These are phyloP conservation scores for Geotrichum ghanense DNA, from an alignment of 805 yeast genomes.

Conservation along the genomic window DNA sequence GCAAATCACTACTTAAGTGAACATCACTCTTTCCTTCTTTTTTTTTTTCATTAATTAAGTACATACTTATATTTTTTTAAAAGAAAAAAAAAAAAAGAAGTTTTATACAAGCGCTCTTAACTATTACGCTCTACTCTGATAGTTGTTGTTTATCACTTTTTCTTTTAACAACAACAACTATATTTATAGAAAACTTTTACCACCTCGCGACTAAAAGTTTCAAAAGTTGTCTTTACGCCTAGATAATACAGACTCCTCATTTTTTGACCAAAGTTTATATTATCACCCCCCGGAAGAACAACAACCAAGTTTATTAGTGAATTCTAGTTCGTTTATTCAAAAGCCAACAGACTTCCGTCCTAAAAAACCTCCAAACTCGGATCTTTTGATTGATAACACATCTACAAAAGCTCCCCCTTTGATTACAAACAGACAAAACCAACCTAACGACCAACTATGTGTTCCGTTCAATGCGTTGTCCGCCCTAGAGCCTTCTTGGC, in stretches of 20 bases:
- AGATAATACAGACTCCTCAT: background rate
- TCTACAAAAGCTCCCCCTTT: background rate
- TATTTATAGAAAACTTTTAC: background rate
- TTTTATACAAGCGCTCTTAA: too few relatives aligned
- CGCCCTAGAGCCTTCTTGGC: background rate
- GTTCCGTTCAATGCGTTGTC: background rate
- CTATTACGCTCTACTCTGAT: too few relatives aligned
- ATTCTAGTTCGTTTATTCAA: background rate
- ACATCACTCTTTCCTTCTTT: background rate
- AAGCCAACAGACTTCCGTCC: background rate
- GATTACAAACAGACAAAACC: too few relatives aligned
- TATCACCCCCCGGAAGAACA: background rate
- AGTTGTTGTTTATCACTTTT: background rate
- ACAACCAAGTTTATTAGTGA: background rate
- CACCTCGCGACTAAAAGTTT: background rate
- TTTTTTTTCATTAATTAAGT: too few relatives aligned
- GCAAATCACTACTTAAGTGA: background rate
- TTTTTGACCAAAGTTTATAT: background rate
- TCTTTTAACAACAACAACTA: background rate
- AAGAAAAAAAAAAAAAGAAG: too few relatives aligned
- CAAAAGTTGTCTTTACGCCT: background rate
- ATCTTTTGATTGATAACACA: background rate
- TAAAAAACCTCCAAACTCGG: constrained; percentile 1
- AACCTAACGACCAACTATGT: background rate
- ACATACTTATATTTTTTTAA: too few relatives aligned